These are phyloP conservation scores for Arabis hirsuta DNA, from an alignment of 345 rosid species.

Conservation along the genomic window DNA sequence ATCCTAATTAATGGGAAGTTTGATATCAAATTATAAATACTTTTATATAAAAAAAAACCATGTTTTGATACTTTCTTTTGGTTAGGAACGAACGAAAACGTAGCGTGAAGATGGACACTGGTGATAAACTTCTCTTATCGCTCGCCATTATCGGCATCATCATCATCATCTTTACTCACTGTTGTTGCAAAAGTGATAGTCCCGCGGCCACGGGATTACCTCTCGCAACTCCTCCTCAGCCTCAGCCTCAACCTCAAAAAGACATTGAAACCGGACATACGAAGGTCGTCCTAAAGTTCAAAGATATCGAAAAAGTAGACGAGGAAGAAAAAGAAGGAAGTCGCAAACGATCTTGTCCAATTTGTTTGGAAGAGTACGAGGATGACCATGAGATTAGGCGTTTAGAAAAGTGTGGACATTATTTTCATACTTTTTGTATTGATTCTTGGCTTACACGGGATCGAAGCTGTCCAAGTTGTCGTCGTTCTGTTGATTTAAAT, in stretches of 20 bases:
- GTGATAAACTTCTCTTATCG: background rate
- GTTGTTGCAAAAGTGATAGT: no score
- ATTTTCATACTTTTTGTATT: conserved; percentile 35
- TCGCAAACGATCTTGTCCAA: conserved; percentile 20
- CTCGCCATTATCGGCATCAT: no score
- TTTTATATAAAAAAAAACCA: background rate
- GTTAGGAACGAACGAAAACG: conserved; percentile 6
- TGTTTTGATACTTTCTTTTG: background rate
- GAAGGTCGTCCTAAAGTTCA: conserved; percentile 17
- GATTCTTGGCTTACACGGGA: conserved; percentile 25
- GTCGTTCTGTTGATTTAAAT: conserved; percentile 14
- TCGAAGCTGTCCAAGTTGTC: conserved; percentile 36
- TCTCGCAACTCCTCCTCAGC: no score
- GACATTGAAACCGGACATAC: conserved; percentile 33
- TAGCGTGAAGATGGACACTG: background rate
- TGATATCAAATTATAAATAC: background rate
- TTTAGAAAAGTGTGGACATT: conserved; percentile 32
- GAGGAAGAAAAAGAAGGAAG: background rate
- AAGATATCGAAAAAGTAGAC: conserved; percentile 20
- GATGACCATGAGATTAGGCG: conserved; percentile 32
- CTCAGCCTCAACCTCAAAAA: conserved; percentile 9
- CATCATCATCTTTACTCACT: no score
- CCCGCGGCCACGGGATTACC: no score
- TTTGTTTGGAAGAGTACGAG: conserved; percentile 38
- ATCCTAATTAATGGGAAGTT: background rate